A percentile compares a stretch with the other conserved stretches of the same genome.
These are phyloP conservation scores for Cladorrhinum samala DNA, from an alignment of 495 filamentous ascomycete species.

Conservation along the genomic window DNA sequence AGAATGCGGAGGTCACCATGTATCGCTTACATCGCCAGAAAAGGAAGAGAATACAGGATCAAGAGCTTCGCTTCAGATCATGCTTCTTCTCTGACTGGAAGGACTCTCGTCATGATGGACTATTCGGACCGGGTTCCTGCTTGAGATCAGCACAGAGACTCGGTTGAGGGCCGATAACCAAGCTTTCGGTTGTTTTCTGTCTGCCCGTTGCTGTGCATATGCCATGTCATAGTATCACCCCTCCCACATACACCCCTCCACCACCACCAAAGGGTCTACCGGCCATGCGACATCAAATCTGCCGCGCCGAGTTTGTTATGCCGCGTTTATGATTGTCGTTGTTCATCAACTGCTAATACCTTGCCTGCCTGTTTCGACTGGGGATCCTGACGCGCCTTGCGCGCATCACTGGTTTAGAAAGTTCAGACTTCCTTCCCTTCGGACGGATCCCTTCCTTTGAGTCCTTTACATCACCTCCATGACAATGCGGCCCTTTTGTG, in stretches of 20 bases:
- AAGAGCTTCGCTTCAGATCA: no score
- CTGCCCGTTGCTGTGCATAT: constrained; percentile 14
- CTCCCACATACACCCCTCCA: not conserved
- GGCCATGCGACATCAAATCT: constrained; percentile 7
- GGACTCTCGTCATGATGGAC: no score
- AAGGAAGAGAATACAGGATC: not conserved
- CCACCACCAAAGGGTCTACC: not conserved
- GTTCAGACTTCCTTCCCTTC: not conserved
- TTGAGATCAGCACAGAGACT: not conserved
- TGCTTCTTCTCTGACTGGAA: no score
- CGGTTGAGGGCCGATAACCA: constrained; percentile 5
- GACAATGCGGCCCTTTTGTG: not conserved
- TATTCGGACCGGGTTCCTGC: not conserved
- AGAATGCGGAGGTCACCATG: not conserved
- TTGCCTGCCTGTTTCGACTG: constrained; percentile 13
- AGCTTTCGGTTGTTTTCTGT: constrained; percentile 6
- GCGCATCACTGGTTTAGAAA: constrained; percentile 4
- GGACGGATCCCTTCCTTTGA: not conserved
- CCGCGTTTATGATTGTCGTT: constrained; percentile 19
- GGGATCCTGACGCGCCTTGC: not conserved
- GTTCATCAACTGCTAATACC: constrained; percentile 12
- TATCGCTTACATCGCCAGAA: not conserved
- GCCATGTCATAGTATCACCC: constrained; percentile 8
- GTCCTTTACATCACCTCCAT: not conserved
- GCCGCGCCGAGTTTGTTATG: constrained; percentile 16